Base-by-base conservation (phyloP, 305 asterid genomes). In the Solanum aculeatissimum region DNA sequence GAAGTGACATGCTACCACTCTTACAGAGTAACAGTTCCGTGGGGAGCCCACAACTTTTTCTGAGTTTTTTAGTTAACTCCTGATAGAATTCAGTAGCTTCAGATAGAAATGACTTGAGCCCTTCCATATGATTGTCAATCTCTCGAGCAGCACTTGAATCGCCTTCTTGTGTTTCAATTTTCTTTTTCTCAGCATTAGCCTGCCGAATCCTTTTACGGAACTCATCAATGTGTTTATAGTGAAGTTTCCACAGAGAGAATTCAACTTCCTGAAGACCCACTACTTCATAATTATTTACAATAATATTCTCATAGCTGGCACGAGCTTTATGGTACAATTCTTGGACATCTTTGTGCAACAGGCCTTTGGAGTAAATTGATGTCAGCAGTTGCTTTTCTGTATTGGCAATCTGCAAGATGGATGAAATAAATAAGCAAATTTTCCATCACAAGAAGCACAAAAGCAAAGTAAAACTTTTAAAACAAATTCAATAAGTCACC, bases 161-260 rank as follows among this genome's bases (percentile, higher is more conserved):
- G 49, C 86, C 92, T 23, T 89, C 71, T 1, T 55, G 77, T 83
- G 83, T 66, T 69, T 87, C 92, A 15, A 47, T 83, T 87, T 85
- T 88, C 65, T n/a, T 74, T 82, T 38, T 84, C 63, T 84, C 89
- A 45, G 81, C 83, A 80, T 65, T 81, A 4, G 83, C 66, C 53
- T 86, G 92, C 79, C 89, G 87, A 21, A 88, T 86, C 86, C 88
- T 84, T 90, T 90, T 96, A 58, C 99, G 98, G 47, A 92, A 94
- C 88, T 91, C 99, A 65, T 93, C 93, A 16, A 93, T 94, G 87
- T 93, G 98, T 90, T 88, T 91, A 60, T 96, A 94, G 83, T 96
- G 98, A 62, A 96, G 91, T 92, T 92, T 96, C 99, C 99, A 94
- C 82, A 94, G 79, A 84, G 89, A 89, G 88, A 87, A 93, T 83